Percentiles rank a stretch among this genome's conserved stretches.
Conservation (phyloP, 139 green algal genomes). For the Chlamydomonas schloesseri region DNA sequence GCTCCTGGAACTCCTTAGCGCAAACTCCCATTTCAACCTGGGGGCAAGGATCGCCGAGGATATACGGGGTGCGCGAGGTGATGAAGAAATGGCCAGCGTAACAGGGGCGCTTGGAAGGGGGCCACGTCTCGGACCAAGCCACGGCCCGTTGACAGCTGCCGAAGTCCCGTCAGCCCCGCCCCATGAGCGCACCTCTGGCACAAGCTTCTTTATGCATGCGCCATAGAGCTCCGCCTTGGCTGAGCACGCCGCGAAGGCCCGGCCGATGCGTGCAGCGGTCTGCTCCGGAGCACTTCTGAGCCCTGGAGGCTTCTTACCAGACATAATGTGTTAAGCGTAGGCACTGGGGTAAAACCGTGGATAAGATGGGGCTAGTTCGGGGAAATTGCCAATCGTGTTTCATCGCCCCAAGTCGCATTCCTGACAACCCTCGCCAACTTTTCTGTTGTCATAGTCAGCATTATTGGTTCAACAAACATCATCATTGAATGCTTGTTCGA, state of each 20-base stretch:
- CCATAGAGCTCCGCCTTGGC: constrained; percentile 32
- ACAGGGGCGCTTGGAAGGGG: neutral
- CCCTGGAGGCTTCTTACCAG: neutral
- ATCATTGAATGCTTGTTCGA: too few relatives aligned
- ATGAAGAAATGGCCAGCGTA: neutral
- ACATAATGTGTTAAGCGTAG: too few relatives aligned
- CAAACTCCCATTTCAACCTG: constrained; percentile 31
- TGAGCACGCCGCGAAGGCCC: neutral
- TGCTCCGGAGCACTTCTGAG: neutral
- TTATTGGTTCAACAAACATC: too few relatives aligned
- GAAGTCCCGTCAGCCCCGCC: neutral
- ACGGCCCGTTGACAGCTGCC: too few relatives aligned
- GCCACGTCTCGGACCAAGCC: too few relatives aligned
- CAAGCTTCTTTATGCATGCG: constrained; percentile 19
- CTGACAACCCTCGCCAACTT: too few relatives aligned
- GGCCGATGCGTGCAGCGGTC: neutral
- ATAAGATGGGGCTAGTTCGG: too few relatives aligned
- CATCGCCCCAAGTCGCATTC: too few relatives aligned
- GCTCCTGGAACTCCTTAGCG: constrained; percentile 20
- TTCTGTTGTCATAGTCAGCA: neutral
- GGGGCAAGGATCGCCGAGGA: neutral
- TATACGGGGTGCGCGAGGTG: too few relatives aligned
- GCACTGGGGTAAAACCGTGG: too few relatives aligned
- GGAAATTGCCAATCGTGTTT: too few relatives aligned
- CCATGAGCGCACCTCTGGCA: neutral